These are phyloP conservation scores for Kockovaella imperatae DNA, from an alignment of 768 basidiomycete genomes.

Conservation along the genomic window DNA sequence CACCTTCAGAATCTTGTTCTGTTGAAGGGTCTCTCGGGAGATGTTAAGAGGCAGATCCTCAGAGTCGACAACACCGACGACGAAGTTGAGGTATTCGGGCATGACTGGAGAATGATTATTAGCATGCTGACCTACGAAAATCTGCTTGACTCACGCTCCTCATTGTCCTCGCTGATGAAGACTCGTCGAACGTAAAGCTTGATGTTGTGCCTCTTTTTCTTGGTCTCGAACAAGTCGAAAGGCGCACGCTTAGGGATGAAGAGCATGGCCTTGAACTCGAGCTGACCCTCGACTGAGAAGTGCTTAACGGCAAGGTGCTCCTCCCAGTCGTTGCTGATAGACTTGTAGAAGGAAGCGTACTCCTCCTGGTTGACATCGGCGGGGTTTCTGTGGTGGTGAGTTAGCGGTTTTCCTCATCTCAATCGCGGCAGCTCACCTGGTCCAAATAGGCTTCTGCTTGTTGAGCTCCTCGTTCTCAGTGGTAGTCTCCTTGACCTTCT, in stretches of 20 bases:
- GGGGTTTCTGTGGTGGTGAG: constrained; percentile 66
- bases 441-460: constrained; percentile 99
- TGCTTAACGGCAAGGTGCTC: constrained; percentile 99
- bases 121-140: constrained; percentile 8
- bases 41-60: constrained; percentile 99
- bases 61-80: constrained; percentile 99
- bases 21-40: constrained; percentile 98
- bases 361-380: constrained; percentile 86
- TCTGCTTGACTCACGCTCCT: constrained; percentile 59
- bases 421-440: constrained; percentile 41
- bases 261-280: constrained; percentile 99
- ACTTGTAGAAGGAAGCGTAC: constrained; percentile 97
- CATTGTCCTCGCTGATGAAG: constrained; percentile 99
- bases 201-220: constrained; percentile 99
- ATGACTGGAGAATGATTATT: constrained; percentile 20
- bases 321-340: constrained; percentile 99
- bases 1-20: constrained; percentile 99
- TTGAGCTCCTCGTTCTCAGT: constrained; percentile 94
- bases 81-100: constrained; percentile 98
- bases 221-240: constrained; percentile 98
- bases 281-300: constrained; percentile 99
- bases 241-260: constrained; percentile 96
- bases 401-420: constrained; percentile 1
- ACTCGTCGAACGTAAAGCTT: constrained; percentile 99
- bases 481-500: constrained; percentile 84